Percentiles rank a stretch among this genome's conserved stretches.
Evolutionary conservation across 345 rosid genomes (phyloP).

Genomic region (Capsella bursapastoris): DNA sequence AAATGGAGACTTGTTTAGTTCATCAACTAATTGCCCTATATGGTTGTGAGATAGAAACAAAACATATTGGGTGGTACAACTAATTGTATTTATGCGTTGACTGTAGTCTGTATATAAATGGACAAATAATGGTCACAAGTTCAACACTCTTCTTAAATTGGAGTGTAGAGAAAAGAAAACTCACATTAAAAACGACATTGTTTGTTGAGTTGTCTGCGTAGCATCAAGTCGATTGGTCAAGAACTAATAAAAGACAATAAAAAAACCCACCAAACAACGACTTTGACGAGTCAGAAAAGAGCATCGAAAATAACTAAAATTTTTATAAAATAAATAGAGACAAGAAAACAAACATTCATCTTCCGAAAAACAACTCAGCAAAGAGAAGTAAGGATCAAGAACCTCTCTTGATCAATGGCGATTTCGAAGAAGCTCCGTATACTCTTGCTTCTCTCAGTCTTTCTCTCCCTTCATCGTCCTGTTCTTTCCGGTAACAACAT

Average conservation of each 20-base stretch:
- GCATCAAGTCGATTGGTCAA: too few species aligned
- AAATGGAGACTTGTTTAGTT: too few species aligned
- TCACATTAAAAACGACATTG: too few species aligned
- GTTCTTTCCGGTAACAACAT: slow-evolving; percentile 51
- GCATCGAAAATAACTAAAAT: not conserved
- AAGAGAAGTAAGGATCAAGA: not conserved
- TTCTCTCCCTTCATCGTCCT: slow-evolving; percentile 47
- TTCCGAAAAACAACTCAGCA: not conserved
- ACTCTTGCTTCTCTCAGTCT: slow-evolving; percentile 41
- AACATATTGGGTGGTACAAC: too few species aligned
- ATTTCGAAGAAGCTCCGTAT: slow-evolving; percentile 43
- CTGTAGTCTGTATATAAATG: too few species aligned
- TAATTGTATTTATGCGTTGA: too few species aligned
- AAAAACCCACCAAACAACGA: not conserved
- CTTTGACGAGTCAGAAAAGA: not conserved
- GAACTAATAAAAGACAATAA: not conserved
- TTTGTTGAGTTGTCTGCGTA: too few species aligned
- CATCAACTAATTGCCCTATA: too few species aligned
- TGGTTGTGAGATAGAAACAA: too few species aligned
- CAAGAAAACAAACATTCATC: not conserved
- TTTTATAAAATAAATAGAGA: not conserved
- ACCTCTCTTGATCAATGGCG: slow-evolving; percentile 53
- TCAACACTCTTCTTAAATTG: too few species aligned
- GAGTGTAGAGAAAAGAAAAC: too few species aligned
- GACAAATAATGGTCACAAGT: too few species aligned